Evolutionary conservation across 768 basidiomycete genomes (phyloP).

Genomic region (Suillus bovinus): DNA sequence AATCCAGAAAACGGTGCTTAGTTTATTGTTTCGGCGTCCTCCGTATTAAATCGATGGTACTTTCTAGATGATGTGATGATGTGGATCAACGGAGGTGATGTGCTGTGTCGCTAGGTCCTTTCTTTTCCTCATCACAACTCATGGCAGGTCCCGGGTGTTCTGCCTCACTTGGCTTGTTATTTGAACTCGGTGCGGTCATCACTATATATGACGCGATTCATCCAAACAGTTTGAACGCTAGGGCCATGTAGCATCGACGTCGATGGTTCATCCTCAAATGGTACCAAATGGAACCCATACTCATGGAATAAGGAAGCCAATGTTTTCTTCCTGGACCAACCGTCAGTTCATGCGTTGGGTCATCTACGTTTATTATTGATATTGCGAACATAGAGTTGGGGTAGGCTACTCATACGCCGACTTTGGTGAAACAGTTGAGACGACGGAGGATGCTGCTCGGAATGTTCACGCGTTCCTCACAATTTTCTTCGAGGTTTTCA

Average conservation of each 20-base stretch:
- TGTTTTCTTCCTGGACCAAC: constrained; percentile 74
- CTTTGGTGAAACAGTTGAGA: constrained; percentile 65
- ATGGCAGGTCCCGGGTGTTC: constrained; percentile 60
- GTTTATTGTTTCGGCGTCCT: neutral
- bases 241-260: constrained; percentile 65
- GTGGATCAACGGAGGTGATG: constrained; percentile 68
- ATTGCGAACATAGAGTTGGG: constrained; percentile 45
- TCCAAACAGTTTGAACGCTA: constrained; percentile 32
- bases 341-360: constrained; percentile 26
- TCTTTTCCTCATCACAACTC: neutral
- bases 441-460: constrained; percentile 78
- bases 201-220: constrained; percentile 29
- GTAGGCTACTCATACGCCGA: constrained; percentile 76
- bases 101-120: neutral
- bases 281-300: constrained; percentile 63
- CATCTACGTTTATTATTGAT: neutral
- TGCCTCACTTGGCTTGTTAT: constrained; percentile 55
- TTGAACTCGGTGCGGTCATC: constrained; percentile 48
- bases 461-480: constrained; percentile 74
- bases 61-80: constrained; percentile 60
- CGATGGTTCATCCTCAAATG: constrained; percentile 52
- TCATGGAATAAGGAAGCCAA: constrained; percentile 68
- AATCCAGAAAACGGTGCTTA: constrained; percentile 39
- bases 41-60: neutral
- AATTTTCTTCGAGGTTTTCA: constrained; percentile 81